Conservation (phyloP, 352 stramenopile species). For the Globisporangium solare region DNA sequence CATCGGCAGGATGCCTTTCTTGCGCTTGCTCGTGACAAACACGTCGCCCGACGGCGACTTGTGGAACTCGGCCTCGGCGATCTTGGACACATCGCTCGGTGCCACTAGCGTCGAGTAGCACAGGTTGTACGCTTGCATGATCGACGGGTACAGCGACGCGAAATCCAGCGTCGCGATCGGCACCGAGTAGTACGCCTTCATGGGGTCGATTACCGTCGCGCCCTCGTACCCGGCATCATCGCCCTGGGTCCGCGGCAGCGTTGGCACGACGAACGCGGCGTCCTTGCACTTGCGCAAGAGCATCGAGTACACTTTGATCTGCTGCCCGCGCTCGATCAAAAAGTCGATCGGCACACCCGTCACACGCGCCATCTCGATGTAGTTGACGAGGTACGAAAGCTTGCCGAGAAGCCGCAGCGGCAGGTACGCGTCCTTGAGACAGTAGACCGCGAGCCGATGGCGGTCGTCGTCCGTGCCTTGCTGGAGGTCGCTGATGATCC, state of each 20-base stretch:
- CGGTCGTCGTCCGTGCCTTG: slow-evolving; percentile 96
- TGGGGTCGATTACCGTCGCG: slow-evolving; percentile 98
- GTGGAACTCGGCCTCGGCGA: slow-evolving; percentile 77
- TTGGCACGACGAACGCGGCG: slow-evolving; percentile 95
- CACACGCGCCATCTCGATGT: slow-evolving; percentile 99
- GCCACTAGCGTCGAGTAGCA: slow-evolving; percentile 99
- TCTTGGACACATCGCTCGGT: slow-evolving; percentile 50
- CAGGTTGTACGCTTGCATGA: slow-evolving; percentile 99
- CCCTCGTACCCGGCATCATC: slow-evolving; percentile 95
- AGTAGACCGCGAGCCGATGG: slow-evolving; percentile 98
- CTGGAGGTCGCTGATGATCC: slow-evolving; percentile 95
- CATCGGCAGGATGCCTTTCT: slow-evolving; percentile 98
- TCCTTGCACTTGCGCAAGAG: slow-evolving; percentile 95
- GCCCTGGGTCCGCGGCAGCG: slow-evolving; percentile 86
- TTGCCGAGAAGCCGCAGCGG: slow-evolving; percentile 98
- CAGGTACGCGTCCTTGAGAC: slow-evolving; percentile 98
- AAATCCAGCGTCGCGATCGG: slow-evolving; percentile 99
- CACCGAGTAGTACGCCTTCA: slow-evolving; percentile 98
- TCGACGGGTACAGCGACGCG: slow-evolving; percentile 99
- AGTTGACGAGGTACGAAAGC: slow-evolving; percentile 98
- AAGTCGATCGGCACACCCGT: slow-evolving; percentile 98
- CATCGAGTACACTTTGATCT: slow-evolving; percentile 99
- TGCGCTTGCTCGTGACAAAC: slow-evolving; percentile 93
- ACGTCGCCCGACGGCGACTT: slow-evolving; percentile 95
- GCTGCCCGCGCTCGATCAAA: slow-evolving; percentile 96